Percentiles rank a stretch among this genome's conserved stretches.
These are phyloP conservation scores for Talaromyces amestolkiae DNA, from an alignment of 2,329 filamentous ascomycete genomes.

Conservation along the genomic window DNA sequence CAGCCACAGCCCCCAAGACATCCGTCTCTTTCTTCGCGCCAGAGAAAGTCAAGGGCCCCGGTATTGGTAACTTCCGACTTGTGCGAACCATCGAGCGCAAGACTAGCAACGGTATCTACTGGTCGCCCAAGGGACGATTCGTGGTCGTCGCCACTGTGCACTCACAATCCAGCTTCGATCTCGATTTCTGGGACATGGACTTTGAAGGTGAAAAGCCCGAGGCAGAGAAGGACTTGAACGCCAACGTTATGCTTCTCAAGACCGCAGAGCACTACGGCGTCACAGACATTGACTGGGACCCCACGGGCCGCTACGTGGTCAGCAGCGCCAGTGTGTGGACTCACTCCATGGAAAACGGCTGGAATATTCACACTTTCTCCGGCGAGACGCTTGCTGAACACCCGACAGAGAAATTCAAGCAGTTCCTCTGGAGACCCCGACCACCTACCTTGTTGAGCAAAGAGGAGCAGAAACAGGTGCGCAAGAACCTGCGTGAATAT, in stretches of 20 bases:
- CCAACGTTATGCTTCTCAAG: constrained; percentile 93
- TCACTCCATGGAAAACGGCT: constrained; percentile 99
- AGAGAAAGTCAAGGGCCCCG: constrained; percentile 82
- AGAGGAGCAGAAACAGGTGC: constrained; percentile 95
- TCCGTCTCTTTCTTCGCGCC: constrained; percentile 94
- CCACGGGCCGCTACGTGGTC: constrained; percentile 89
- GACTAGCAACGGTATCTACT: constrained; percentile 99
- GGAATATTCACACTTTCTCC: constrained; percentile 96
- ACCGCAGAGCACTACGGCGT: constrained; percentile 94
- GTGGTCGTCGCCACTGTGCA: constrained; percentile 90
- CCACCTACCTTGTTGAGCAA: constrained; percentile 88
- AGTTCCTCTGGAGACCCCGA: constrained; percentile 90
- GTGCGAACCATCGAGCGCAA: constrained; percentile 96
- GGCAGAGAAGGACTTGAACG: constrained; percentile 87
- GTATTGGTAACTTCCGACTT: constrained; percentile 91
- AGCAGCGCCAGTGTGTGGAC: constrained; percentile 95
- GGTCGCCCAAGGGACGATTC: constrained; percentile 93
- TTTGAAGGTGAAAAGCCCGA: constrained; percentile 96
- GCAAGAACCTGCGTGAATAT: constrained; percentile 98
- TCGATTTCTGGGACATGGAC: constrained; percentile 97
- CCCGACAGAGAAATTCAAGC: constrained; percentile 94
- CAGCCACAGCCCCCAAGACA: constrained; percentile 88
- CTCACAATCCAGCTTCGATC: constrained; percentile 88
- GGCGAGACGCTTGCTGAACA: constrained; percentile 87
- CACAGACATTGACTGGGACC: constrained; percentile 97